A percentile compares a stretch with the other conserved stretches of the same genome.
phyloP scores from a whole-genome alignment of 129 eudicot species.

The Mikania micrantha region DNA sequence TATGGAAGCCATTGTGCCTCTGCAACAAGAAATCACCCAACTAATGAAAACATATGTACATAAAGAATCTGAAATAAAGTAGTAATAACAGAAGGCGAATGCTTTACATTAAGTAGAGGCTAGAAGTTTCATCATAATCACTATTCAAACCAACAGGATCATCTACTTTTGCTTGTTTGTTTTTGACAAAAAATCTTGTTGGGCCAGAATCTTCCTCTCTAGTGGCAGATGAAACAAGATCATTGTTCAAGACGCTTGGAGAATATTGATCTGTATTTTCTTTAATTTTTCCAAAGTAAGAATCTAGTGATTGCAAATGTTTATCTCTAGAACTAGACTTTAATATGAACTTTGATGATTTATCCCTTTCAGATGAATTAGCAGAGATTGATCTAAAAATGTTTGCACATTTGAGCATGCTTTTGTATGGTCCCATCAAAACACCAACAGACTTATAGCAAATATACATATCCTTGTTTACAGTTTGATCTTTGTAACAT shows the following conservation, averaged over 20 bases:
- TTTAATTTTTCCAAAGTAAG: conserved; percentile 47
- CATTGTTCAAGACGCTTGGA: conserved; percentile 1
- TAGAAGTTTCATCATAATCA: conserved; percentile 41
- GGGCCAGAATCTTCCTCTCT: conserved; percentile 19
- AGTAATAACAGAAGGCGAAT: neutral
- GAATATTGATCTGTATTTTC: conserved; percentile 20
- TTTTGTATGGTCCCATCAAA: neutral
- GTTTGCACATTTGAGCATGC: conserved; percentile 16
- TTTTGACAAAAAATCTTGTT: conserved; percentile 9
- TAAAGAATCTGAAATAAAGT: neutral
- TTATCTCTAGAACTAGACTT: conserved; percentile 39
- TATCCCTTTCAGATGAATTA: conserved; percentile 21
- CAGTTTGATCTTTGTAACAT: conserved; percentile 24
- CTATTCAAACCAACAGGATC: conserved; percentile 23
- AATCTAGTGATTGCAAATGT: conserved; percentile 50
- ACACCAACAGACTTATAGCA: conserved; percentile 9
- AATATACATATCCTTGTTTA: conserved; percentile 4
- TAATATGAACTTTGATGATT: conserved; percentile 11
- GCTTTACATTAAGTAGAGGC: conserved; percentile 65
- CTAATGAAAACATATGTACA: neutral
- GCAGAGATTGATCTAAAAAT: conserved; percentile 20
- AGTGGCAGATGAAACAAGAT: neutral
- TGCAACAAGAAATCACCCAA: conserved; percentile 34
- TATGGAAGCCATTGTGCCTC: conserved; percentile 64
- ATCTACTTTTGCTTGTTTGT: conserved; percentile 13